Base-by-base conservation (phyloP, 495 filamentous ascomycete species). In the Filosporella fistucella region DNA sequence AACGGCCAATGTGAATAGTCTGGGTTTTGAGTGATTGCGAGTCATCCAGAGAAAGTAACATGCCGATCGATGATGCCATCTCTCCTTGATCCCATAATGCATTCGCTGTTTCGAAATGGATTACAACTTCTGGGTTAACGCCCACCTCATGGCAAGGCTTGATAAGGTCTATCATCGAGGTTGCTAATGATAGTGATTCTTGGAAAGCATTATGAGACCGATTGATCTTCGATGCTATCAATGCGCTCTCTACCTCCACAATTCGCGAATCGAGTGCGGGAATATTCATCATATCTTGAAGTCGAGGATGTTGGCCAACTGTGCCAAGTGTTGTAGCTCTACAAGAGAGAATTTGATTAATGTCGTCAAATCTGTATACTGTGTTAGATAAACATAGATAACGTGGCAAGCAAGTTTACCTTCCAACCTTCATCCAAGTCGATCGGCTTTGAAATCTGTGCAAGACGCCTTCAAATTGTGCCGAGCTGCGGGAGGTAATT, bases 1-100 rank as follows among this genome's bases (percentile, higher is more conserved):
- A 80, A 22, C 80, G 80, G 47, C 85, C 89, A 28, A 95, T 78
- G 8, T 74, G 70, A 44, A 93, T 78, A 0, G 78, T 76, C 60
- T 95, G 88, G 42, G 77, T 82, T 49, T 82, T 80, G 2, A 85
- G 57, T 8, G 79, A 70, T n/a, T 71, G 64, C 17, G 79, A 68
- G 38, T 74, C 72, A 24, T 84, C 77, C 21, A 96, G 70, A 30
- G 80, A 74, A 55, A 90, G 81, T 22, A 97, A 80, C 75, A 96
- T 90, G 32, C 80, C 73, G 39, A 99, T 95, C 1, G 94, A 95
- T 2, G 90, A 77, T n/a, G 82, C 77, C 74, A 87, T 86, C 61
- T 97, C 91, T 13, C 88, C 91, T 60, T 95, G 86, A 45, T 91
- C 89, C 93, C 93, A 99, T 12, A 99, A 68, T 32, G 95, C 89